phyloP scores from a whole-genome alignment of 2,329 filamentous ascomycete genomes.

The Macrophomina pseudophaseolina region DNA sequence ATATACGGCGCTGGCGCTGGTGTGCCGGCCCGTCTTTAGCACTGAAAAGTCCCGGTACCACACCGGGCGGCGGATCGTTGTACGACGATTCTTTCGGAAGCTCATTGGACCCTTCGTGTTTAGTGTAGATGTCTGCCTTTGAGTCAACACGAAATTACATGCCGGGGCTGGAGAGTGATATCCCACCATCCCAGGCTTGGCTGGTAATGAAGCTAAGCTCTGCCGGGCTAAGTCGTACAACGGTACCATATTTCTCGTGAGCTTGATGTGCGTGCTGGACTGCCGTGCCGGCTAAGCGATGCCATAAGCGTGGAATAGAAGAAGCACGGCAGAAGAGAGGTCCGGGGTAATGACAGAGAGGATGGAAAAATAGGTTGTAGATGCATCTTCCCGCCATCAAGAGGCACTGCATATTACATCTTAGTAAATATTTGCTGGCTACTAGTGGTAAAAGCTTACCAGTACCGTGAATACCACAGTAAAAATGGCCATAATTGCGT shows the following conservation, averaged over 20 bases:
- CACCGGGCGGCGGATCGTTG: conserved; percentile 35
- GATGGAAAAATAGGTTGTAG: conserved; percentile 24
- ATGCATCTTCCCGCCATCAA: conserved; percentile 14
- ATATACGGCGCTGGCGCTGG: conserved; percentile 44
- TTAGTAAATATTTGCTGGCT: too few species aligned
- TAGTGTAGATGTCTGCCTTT: conserved; percentile 37
- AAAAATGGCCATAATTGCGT: too few species aligned
- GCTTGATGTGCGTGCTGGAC: not conserved
- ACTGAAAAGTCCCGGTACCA: conserved; percentile 42
- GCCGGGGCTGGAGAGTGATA: too few species aligned
- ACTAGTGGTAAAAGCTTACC: too few species aligned
- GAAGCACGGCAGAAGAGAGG: conserved; percentile 19
- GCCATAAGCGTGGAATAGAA: not conserved
- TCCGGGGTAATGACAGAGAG: conserved; percentile 25
- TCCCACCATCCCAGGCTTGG: conserved; percentile 39
- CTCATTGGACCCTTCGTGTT: conserved; percentile 25
- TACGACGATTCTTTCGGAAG: conserved; percentile 13
- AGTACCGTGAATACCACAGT: too few species aligned
- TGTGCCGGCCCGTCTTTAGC: conserved; percentile 49
- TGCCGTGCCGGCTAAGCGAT: not conserved
- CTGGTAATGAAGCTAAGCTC: conserved; percentile 46
- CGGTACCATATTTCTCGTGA: conserved; percentile 49
- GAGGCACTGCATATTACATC: not conserved
- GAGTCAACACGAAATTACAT: not conserved
- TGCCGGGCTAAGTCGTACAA: conserved; percentile 48